Evolutionary conservation across 78 protist species (phyloP).

Genomic region (Dictyostelium intermedium): DNA sequence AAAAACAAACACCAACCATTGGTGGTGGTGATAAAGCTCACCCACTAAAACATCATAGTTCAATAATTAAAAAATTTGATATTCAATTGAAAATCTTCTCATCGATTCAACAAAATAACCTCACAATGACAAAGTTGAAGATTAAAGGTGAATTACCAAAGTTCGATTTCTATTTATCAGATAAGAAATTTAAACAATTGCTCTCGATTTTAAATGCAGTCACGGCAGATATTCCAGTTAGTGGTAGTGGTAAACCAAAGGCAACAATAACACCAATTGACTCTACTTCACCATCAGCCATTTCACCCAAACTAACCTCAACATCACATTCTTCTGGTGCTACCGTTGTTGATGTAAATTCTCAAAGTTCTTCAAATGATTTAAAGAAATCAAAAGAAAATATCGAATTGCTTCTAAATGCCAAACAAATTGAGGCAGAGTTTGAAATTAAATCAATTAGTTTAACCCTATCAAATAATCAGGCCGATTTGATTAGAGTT

Average conservation of each 20-base stretch:
- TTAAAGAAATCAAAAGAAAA: neutral
- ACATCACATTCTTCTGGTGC: neutral
- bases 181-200: constrained; percentile 42
- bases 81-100: constrained; percentile 49
- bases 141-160: constrained; percentile 46
- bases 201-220: neutral
- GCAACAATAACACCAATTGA: neutral
- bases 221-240: constrained; percentile 3
- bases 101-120: constrained; percentile 68
- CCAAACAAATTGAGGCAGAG: neutral
- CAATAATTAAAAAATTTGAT: constrained; percentile 48
- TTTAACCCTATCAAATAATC: constrained; percentile 7
- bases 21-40: neutral
- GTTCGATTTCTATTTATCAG: constrained; percentile 27
- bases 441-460: constrained; percentile 35
- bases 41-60: neutral
- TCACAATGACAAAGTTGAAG: constrained; percentile 51
- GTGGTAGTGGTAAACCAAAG: neutral
- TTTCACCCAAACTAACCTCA: constrained; percentile 8
- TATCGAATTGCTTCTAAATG: constrained; percentile 8
- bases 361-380: neutral
- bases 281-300: neutral
- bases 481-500: constrained; percentile 30
- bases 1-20: neutral
- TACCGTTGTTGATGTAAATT: neutral